A percentile compares a stretch with the other conserved stretches of the same genome.
phyloP scores from a whole-genome alignment of 2,329 filamentous ascomycete species.

The Talaromyces sp. region DNA sequence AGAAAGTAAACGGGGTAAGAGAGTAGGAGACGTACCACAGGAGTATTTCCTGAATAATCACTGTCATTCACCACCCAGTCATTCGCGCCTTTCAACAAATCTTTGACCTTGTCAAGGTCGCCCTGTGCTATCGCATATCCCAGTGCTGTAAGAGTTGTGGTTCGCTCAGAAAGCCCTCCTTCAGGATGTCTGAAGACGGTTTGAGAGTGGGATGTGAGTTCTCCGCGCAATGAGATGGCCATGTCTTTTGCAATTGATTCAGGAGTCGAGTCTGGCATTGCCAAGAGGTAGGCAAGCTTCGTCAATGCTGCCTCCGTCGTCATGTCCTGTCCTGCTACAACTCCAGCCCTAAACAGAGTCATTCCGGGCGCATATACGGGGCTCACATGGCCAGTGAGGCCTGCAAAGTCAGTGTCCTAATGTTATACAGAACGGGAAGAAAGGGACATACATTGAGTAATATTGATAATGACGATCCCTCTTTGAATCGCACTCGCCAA shows the following conservation, averaged over 20 bases:
- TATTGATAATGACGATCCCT: constrained; percentile 82
- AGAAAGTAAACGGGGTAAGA: background rate
- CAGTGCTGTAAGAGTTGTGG: constrained; percentile 68
- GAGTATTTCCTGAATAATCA: constrained; percentile 79
- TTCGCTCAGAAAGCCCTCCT: constrained; percentile 50
- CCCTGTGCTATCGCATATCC: constrained; percentile 76
- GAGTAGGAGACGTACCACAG: constrained; percentile 34
- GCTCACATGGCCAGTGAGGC: constrained; percentile 66
- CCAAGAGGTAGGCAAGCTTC: constrained; percentile 82
- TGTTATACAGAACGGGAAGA: too few species aligned
- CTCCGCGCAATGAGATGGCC: constrained; percentile 72
- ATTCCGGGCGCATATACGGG: constrained; percentile 76
- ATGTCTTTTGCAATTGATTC: constrained; percentile 67
- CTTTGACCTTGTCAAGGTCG: constrained; percentile 61
- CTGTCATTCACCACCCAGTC: constrained; percentile 67
- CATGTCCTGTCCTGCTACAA: constrained; percentile 84
- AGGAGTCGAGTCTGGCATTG: constrained; percentile 60
- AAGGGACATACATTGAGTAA: constrained; percentile 74
- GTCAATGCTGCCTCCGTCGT: constrained; percentile 88
- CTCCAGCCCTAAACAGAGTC: constrained; percentile 74
- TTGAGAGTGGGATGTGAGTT: constrained; percentile 72
- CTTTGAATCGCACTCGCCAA: constrained; percentile 72
- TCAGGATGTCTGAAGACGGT: constrained; percentile 75
- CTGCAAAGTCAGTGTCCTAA: constrained; percentile 24
- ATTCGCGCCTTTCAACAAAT: constrained; percentile 65